Base-by-base conservation (phyloP, 306 rosid species). In the Lotus japonicus region DNA sequence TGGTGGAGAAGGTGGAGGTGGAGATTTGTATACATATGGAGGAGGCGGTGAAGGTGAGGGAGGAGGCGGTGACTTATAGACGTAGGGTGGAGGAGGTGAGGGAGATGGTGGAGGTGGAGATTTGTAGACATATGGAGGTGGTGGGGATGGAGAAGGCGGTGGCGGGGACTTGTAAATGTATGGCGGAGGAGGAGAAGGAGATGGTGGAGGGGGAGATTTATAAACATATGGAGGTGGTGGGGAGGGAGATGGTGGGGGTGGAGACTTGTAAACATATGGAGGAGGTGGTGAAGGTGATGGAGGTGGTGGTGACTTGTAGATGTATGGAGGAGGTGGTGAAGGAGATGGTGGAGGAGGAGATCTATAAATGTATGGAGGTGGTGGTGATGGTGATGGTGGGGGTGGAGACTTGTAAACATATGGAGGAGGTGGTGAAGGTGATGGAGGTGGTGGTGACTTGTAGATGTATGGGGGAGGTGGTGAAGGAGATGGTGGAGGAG, bases 261-360 rank as follows among this genome's bases (percentile, higher is more conserved):
- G 75, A 0, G 80, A 66, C 3, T 57, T 33, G 7, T 66, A 75
- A 0, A 46, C 11, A 13, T 64, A 64, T 15, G 70, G 70, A 2
- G 70, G 70, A 0, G 70, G 57, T 4, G 80, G 80, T 3, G 73
- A 53, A 0, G 73, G 58, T 0, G 33, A 18, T 0, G 71, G 61
- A 0, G 73, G 5, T 4, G 19, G 63, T 7, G 72, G 62, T 0
- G 70, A 46, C 45, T 66, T 50, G 3, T 67, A 67, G 1, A 55
- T 11, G 8, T 35, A 64, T 3, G 66, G 81, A 3, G 50, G 62
- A 0, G 72, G 72, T 0, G 82, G 77, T 1, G 64, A 63, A 0
- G 72, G 66, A 0, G 81, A 55, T n/a, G 76, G 76, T 0, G 77
- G 77, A 0, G 81, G 80, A 0, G 80, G 72, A 0, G 77, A 63